phyloP scores from a whole-genome alignment of 2,329 filamentous ascomycete genomes.

The Fusarium robinianum region DNA sequence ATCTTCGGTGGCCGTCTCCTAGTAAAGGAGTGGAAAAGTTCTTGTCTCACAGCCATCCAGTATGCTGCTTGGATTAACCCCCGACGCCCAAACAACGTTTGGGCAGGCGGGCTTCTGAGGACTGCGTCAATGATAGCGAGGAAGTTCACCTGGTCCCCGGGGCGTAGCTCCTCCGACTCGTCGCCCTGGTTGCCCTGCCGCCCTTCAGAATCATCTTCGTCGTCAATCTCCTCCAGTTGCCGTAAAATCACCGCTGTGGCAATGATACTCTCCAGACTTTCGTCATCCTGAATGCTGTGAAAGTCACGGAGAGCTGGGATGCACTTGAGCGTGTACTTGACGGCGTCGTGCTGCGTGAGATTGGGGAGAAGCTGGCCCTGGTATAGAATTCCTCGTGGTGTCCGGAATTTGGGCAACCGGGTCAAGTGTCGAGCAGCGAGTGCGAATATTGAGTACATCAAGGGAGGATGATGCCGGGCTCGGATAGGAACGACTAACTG shows the following conservation, averaged over 20 bases:
- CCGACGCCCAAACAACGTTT: slow-evolving; percentile 43
- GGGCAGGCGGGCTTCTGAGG: slow-evolving; percentile 43
- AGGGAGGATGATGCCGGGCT: slow-evolving; percentile 43
- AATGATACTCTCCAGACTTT: slow-evolving; percentile 47
- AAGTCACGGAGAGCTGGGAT: slow-evolving; percentile 47
- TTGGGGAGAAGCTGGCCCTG: slow-evolving; percentile 44
- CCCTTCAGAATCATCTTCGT: slow-evolving; percentile 41
- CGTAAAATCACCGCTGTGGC: slow-evolving; percentile 48
- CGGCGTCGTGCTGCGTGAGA: slow-evolving; percentile 44
- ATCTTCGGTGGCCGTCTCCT: slow-evolving; percentile 45
- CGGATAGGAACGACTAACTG: slow-evolving; percentile 45
- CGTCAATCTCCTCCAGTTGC: slow-evolving; percentile 49
- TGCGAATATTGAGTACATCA: slow-evolving; percentile 48
- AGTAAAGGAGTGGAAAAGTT: slow-evolving; percentile 49
- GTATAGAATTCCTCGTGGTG: slow-evolving; percentile 43
- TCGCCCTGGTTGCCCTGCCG: slow-evolving; percentile 4
- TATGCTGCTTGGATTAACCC: slow-evolving; percentile 47
- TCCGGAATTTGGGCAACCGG: slow-evolving; percentile 46
- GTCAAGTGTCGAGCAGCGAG: slow-evolving; percentile 47
- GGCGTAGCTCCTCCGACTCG: slow-evolving; percentile 1
- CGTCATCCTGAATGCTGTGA: slow-evolving; percentile 44
- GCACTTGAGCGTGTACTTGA: slow-evolving; percentile 48
- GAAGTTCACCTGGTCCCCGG: slow-evolving; percentile 43
- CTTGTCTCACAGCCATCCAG: slow-evolving; percentile 49
- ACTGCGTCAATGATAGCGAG: slow-evolving; percentile 48